Evolutionary conservation across 1,284 basidiomycete genomes (phyloP).

Genomic region (Agroathelia rolfsii): DNA sequence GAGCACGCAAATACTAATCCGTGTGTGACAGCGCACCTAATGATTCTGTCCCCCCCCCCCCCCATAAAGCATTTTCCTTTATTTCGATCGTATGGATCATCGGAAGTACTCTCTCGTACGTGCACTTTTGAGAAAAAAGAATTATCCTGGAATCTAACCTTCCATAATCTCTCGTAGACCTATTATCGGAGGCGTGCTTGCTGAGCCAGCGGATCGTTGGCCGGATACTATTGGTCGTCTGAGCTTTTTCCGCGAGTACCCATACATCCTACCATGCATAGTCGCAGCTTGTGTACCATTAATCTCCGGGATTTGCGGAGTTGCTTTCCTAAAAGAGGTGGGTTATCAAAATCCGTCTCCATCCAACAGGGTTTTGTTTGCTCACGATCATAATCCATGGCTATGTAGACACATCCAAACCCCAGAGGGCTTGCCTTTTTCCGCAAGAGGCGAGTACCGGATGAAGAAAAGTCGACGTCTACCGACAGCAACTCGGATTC

Average conservation of each 20-base stretch:
- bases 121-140: neutral
- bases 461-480: too few species aligned
- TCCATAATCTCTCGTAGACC: constrained; percentile 19
- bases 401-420: too few species aligned
- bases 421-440: too few species aligned
- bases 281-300: constrained; percentile 30
- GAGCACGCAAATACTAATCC: too few species aligned
- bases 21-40: too few species aligned
- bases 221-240: constrained; percentile 30
- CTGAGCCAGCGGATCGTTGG: constrained; percentile 34
- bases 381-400: too few species aligned
- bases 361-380: too few species aligned
- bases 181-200: constrained; percentile 36
- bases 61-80: constrained; percentile 33
- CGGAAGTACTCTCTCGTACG: constrained; percentile 33
- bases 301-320: constrained; percentile 23
- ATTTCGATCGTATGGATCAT: constrained; percentile 37
- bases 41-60: too few species aligned
- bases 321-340: constrained; percentile 31
- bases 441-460: too few species aligned
- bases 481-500: too few species aligned
- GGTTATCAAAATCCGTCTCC: too few species aligned
- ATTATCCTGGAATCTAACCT: neutral
- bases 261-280: constrained; percentile 48
- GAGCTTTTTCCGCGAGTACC: constrained; percentile 33